Percentiles rank a stretch among this genome's conserved stretches.
phyloP scores from a whole-genome alignment of 2,329 filamentous ascomycete species.

The Pseudogymnoascus sp. region DNA sequence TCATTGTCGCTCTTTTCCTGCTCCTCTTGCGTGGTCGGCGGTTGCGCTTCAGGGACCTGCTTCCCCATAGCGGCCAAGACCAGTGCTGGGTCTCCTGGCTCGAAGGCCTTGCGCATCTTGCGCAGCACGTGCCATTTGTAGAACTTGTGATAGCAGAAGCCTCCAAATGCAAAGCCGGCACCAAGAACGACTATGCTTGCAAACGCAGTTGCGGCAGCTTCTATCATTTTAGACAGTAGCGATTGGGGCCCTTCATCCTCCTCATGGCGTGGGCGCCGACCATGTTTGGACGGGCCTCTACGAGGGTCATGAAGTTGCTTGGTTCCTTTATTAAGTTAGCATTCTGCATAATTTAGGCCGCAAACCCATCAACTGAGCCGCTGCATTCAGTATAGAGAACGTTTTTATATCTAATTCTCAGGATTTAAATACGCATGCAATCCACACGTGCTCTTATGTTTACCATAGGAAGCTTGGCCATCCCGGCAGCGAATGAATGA shows the following conservation, averaged over 20 bases:
- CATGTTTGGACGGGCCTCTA: conserved; percentile 1
- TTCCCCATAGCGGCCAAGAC: conserved; percentile 66
- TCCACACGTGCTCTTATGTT: not conserved
- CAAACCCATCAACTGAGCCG: not conserved
- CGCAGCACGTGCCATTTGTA: conserved; percentile 88
- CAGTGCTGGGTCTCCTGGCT: conserved; percentile 82
- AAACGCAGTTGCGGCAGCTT: conserved; percentile 67
- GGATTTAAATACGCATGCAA: not conserved
- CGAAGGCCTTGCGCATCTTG: conserved; percentile 90
- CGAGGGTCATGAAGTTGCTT: conserved; percentile 4
- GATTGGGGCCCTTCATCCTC: conserved; percentile 16
- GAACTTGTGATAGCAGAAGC: conserved; percentile 69
- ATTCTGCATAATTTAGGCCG: not conserved
- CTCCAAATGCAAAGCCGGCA: conserved; percentile 56
- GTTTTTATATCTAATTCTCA: not conserved
- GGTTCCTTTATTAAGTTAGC: not conserved
- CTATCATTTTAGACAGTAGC: conserved; percentile 53
- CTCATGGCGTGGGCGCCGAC: not conserved
- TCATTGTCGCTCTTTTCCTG: conserved; percentile 8
- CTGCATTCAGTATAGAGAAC: not conserved
- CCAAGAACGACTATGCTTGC: conserved; percentile 68
- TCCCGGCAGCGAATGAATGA: not conserved
- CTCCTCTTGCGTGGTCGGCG: conserved; percentile 14
- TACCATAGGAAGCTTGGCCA: not conserved
- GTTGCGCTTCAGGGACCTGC: conserved; percentile 39